A percentile compares a stretch with the other conserved stretches of the same genome.
Conservation (phyloP, 2,329 filamentous ascomycete genomes). For the Fusarium continuum region DNA sequence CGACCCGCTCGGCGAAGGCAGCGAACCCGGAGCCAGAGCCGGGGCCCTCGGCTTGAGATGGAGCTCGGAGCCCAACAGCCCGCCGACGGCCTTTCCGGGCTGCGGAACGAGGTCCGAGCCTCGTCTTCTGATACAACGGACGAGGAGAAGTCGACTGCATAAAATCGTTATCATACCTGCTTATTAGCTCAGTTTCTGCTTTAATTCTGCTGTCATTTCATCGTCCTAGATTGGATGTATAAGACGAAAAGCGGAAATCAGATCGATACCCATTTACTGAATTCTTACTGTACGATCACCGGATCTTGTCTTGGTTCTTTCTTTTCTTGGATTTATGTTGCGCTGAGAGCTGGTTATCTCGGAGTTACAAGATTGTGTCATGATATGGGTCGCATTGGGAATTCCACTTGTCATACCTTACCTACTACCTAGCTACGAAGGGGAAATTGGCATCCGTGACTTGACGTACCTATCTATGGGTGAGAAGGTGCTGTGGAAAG, state of each 20-base stretch:
- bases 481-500: conserved; percentile 11
- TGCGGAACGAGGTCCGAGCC: conserved; percentile 49
- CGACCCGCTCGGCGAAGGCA: conserved; percentile 48
- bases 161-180: background rate
- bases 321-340: background rate
- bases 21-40: conserved; percentile 52
- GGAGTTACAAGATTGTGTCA: conserved; percentile 19
- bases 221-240: background rate
- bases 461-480: background rate
- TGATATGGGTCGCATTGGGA: conserved; percentile 6
- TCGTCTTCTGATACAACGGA: conserved; percentile 36
- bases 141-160: conserved; percentile 22
- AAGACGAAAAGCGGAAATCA: conserved; percentile 21
- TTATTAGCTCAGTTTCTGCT: background rate
- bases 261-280: conserved; percentile 29
- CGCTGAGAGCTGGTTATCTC: conserved; percentile 34
- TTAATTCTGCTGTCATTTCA: background rate
- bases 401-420: conserved; percentile 8
- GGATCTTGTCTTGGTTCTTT: conserved; percentile 18
- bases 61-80: conserved; percentile 40
- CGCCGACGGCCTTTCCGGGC: conserved; percentile 45
- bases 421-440: too few relatives aligned
- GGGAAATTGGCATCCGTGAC: conserved; percentile 5
- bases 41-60: conserved; percentile 46
- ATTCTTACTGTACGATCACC: conserved; percentile 26